Conservation (phyloP, 1,139 yeast species). For the Pichia sp. region DNA sequence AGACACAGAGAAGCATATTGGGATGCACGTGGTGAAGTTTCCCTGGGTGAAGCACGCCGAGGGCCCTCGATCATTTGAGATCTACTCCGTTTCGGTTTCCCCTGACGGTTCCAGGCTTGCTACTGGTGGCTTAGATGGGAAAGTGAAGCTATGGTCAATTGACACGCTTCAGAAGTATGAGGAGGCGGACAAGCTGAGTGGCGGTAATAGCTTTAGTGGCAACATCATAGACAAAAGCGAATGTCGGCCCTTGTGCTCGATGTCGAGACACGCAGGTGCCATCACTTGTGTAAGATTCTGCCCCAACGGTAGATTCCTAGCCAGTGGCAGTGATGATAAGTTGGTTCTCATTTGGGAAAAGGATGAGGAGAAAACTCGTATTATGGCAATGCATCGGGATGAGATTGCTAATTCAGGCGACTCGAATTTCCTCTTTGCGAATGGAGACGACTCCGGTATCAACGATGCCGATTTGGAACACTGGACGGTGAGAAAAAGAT, state of each 20-base stretch:
- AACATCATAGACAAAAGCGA: slow-evolving; percentile 34
- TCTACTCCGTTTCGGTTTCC: slow-evolving; percentile 77
- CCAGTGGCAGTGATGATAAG: slow-evolving; percentile 93
- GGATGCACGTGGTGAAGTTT: slow-evolving; percentile 71
- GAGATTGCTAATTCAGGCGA: slow-evolving; percentile 60
- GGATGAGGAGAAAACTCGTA: slow-evolving; percentile 54
- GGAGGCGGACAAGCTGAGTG: slow-evolving; percentile 5
- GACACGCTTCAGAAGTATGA: slow-evolving; percentile 45
- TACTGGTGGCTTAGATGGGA: slow-evolving; percentile 94
- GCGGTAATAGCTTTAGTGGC: neutral
- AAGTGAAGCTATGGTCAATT: slow-evolving; percentile 85
- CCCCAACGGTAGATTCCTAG: slow-evolving; percentile 85
- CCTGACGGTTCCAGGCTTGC: slow-evolving; percentile 83
- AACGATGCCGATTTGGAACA: slow-evolving; percentile 63
- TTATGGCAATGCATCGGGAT: slow-evolving; percentile 40
- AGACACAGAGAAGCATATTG: neutral
- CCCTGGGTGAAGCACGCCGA: slow-evolving; percentile 75
- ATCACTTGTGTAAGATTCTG: slow-evolving; percentile 90
- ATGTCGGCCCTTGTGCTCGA: slow-evolving; percentile 63
- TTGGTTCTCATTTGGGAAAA: slow-evolving; percentile 89
- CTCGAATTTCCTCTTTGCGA: slow-evolving; percentile 58
- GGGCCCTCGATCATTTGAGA: slow-evolving; percentile 75
- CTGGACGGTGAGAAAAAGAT: slow-evolving; percentile 88
- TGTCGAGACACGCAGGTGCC: slow-evolving; percentile 83
- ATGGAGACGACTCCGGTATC: slow-evolving; percentile 35